These are phyloP conservation scores for Phytopythium vexans DNA, from an alignment of 352 stramenopile species.

Conservation along the genomic window DNA sequence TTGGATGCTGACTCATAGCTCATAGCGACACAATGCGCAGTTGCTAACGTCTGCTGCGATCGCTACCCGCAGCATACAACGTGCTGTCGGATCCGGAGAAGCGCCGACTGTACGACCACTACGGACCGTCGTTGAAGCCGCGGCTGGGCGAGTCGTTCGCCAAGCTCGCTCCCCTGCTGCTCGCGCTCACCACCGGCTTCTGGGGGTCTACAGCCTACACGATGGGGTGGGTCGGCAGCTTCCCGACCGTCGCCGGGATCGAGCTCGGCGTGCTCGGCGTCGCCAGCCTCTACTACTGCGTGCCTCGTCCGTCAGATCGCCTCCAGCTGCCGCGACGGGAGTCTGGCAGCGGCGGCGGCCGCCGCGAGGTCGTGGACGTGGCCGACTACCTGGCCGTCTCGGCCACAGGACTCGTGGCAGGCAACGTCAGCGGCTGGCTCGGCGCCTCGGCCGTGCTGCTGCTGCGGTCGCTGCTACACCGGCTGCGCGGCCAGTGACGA, in stretches of 20 bases:
- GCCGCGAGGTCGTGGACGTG: slow-evolving; percentile 54
- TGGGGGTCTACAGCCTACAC: slow-evolving; percentile 36
- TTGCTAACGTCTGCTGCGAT: no score
- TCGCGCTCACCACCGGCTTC: slow-evolving; percentile 58
- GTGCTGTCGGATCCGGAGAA: slow-evolving; percentile 76
- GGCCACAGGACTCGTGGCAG: slow-evolving; percentile 49
- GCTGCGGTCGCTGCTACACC: slow-evolving; percentile 46
- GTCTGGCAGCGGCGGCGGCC: background rate
- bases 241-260: slow-evolving; percentile 28
- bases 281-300: slow-evolving; percentile 64
- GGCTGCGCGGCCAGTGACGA: background rate
- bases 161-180: slow-evolving; percentile 59
- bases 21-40: no score
- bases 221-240: slow-evolving; percentile 26
- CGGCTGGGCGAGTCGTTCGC: slow-evolving; percentile 59
- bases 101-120: slow-evolving; percentile 71
- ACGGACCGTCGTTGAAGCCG: slow-evolving; percentile 56
- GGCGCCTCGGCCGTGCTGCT: slow-evolving; percentile 49
- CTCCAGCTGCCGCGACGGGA: slow-evolving; percentile 9
- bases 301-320: slow-evolving; percentile 14
- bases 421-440: slow-evolving; percentile 62
- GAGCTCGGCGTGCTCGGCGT: slow-evolving; percentile 53
- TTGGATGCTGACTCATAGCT: background rate
- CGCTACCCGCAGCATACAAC: slow-evolving; percentile 44
- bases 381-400: slow-evolving; percentile 73